Evolutionary conservation across 805 yeast genomes (phyloP), one percentile per base, ranked within the genome.

Genomic region (Ogataea corticis): DNA sequence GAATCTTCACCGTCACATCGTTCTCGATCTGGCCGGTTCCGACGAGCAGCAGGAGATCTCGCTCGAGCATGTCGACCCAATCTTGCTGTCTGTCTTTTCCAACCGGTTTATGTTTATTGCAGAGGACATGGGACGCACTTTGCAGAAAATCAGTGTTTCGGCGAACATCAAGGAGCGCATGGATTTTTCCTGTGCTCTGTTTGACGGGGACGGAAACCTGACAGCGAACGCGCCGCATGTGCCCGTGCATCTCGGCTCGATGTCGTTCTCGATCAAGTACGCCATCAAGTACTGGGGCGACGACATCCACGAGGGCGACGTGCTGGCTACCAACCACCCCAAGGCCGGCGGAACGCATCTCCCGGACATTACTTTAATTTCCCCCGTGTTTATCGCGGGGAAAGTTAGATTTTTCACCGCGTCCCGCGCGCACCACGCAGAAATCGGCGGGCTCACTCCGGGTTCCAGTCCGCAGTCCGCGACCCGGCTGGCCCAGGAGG

Each of bases 401-500:
- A 58, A 68, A 32, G 70, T 76, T 10, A 66, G 72, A 25, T 77
- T 77, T 52, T 77, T 77, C 65, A 74, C 76, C 14, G 83, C 83
- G 4, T 71, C 81, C 2, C 63, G 83, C 45, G 83, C 82, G 3
- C 83, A 79, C 59, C 84, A 79, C 59, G 79, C 83, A 18, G 83
- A 79, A 50, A 78, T 79, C 52, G 83, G 83, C 33, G 78, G 80
- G 15, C 71, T 78, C 42, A 68, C 79, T 38, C 80, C 82, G 11
- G 82, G 82, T 3, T 71, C 79, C 1, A 76, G 74, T 71, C 76
- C 81, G 19, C 75, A 82, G 3, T 66, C 75, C 53, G 78, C 83
- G 13, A 75, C 72, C 52, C 68, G 72, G 30, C 67, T 79, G 38
- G 71, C 62, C 48, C 77, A 77, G 48, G 84, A 79, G 60, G 84